Percentiles rank a stretch among this genome's conserved stretches.
phyloP scores from a whole-genome alignment of 139 green algal species.

The Picochlorum sp. region DNA sequence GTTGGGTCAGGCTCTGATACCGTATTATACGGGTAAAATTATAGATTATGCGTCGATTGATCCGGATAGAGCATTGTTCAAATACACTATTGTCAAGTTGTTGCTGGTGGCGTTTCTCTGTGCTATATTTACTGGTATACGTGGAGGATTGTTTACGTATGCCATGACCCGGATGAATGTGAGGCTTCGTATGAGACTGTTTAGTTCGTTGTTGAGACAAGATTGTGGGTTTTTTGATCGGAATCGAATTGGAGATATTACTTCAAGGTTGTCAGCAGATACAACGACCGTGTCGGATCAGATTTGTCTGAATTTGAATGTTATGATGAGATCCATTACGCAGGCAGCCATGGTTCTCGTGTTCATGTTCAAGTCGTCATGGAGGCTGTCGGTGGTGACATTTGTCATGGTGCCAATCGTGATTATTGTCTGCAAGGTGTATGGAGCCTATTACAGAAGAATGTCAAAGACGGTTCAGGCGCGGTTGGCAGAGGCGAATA shows the following conservation, averaged over 20 bases:
- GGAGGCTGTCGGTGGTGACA: conserved; percentile 70
- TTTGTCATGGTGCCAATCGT: conserved; percentile 72
- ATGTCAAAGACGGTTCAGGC: conserved; percentile 65
- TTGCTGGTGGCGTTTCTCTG: conserved; percentile 43
- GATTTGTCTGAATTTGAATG: conserved; percentile 72
- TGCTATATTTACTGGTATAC: conserved; percentile 59
- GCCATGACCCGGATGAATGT: conserved; percentile 29
- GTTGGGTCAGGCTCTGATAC: conserved; percentile 57
- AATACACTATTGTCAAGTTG: conserved; percentile 44
- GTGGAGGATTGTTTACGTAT: conserved; percentile 66
- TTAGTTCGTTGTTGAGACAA: conserved; percentile 56
- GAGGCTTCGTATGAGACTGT: conserved; percentile 36
- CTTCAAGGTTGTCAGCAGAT: conserved; percentile 58
- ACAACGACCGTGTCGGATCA: conserved; percentile 65
- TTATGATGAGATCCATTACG: conserved; percentile 45
- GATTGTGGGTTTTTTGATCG: conserved; percentile 76
- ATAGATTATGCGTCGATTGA: conserved; percentile 73
- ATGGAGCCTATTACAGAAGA: conserved; percentile 60
- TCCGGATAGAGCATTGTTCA: conserved; percentile 39
- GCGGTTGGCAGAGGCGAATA: conserved; percentile 66
- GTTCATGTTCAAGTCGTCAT: conserved; percentile 77
- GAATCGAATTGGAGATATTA: conserved; percentile 48
- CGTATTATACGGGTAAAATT: conserved; percentile 62
- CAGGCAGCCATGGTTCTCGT: conserved; percentile 60
- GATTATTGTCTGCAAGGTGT: conserved; percentile 65